These are phyloP conservation scores for Botrytis cinerea DNA, from an alignment of 2,329 filamentous ascomycete genomes.

Conservation along the genomic window DNA sequence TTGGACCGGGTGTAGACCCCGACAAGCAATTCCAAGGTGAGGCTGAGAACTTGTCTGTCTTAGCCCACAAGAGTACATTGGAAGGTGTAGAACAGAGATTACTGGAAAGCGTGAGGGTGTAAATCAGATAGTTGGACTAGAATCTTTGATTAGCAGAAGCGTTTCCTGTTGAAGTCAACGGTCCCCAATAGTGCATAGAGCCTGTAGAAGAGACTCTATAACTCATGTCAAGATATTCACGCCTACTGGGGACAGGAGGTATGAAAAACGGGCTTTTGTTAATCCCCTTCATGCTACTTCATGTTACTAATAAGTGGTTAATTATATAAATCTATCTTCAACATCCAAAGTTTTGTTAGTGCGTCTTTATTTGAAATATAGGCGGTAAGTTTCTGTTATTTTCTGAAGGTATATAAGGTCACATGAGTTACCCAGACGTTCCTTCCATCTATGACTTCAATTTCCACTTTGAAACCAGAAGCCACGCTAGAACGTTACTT, in stretches of 20 bases:
- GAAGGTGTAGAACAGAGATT: slow-evolving; percentile 86
- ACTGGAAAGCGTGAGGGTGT: slow-evolving; percentile 50
- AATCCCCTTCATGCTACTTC: not conserved
- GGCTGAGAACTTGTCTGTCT: slow-evolving; percentile 91
- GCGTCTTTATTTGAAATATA: not conserved
- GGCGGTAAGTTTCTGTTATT: not conserved
- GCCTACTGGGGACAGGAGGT: not conserved
- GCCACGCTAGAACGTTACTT: not conserved
- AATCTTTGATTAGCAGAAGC: slow-evolving; percentile 9
- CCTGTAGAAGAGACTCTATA: not conserved
- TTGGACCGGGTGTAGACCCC: slow-evolving; percentile 89
- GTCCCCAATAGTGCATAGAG: not conserved
- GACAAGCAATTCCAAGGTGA: slow-evolving; percentile 94
- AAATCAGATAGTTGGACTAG: slow-evolving; percentile 5
- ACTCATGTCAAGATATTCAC: not conserved
- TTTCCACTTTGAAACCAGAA: not conserved
- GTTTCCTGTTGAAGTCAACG: slow-evolving; percentile 10
- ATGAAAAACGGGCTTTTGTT: no score
- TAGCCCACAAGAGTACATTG: slow-evolving; percentile 90
- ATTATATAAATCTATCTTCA: not conserved
- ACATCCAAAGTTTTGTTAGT: not conserved
- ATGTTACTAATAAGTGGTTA: not conserved
- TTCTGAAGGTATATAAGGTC: not conserved
- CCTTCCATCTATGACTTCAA: not conserved
- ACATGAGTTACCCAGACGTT: slow-evolving; percentile 5